phyloP scores from a whole-genome alignment of 371 early-diverging fungal species.

The Homolaphlyctis polyrhiza region DNA sequence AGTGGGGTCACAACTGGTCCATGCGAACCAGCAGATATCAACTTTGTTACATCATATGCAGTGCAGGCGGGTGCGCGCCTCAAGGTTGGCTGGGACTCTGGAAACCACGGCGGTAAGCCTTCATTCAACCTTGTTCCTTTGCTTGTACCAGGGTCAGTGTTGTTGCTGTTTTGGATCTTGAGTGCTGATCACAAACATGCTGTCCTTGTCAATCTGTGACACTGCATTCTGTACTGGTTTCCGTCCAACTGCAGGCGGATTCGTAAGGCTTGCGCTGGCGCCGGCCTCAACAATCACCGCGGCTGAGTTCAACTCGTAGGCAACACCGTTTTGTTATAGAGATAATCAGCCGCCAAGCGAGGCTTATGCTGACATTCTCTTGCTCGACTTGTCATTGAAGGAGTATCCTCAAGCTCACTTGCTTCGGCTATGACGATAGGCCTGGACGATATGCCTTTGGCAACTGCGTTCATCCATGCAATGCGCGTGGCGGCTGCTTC shows the following conservation, averaged over 20 bases:
- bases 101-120: slow-evolving; percentile 3
- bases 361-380: neutral
- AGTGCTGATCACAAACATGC: no score
- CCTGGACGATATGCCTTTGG: slow-evolving; percentile 8
- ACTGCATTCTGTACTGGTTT: neutral
- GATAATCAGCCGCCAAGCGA: no score
- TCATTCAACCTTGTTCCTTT: no score
- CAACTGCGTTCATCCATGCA: slow-evolving; percentile 14
- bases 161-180: no score
- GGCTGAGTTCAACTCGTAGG: neutral
- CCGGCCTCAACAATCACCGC: neutral
- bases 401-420: slow-evolving; percentile 13
- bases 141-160: no score
- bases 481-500: slow-evolving; percentile 6
- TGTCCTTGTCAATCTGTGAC: neutral
- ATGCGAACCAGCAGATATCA: neutral
- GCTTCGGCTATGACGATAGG: slow-evolving; percentile 11
- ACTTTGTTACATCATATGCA: neutral
- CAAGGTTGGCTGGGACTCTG: slow-evolving; percentile 13
- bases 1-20: neutral
- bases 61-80: slow-evolving; percentile 8
- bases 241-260: slow-evolving; percentile 6
- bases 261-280: slow-evolving; percentile 11
- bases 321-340: neutral
- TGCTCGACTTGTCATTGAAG: neutral